A percentile compares a stretch with the other conserved stretches of the same genome.
Evolutionary conservation across 768 basidiomycete genomes (phyloP).

Genomic region (Leccinum incarnatum): DNA sequence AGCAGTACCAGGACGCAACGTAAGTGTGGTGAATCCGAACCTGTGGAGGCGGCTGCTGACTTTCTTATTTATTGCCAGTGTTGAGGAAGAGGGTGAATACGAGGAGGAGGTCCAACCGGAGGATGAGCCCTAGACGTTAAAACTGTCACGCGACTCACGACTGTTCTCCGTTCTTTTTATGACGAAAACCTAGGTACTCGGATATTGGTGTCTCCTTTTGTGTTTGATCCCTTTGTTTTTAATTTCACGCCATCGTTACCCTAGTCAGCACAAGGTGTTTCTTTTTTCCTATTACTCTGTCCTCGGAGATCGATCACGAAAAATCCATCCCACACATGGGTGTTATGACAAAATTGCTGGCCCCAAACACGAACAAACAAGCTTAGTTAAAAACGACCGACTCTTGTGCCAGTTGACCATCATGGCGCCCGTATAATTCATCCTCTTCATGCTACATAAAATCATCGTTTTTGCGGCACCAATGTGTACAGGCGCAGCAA

Average conservation of each 20-base stretch:
- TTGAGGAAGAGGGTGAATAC: slow-evolving; percentile 86
- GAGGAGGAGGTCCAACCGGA: slow-evolving; percentile 71
- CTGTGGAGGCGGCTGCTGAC: slow-evolving; percentile 10
- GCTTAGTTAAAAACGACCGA: neutral
- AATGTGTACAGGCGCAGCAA: slow-evolving; percentile 33
- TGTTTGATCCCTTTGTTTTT: slow-evolving; percentile 29
- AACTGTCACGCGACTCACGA: slow-evolving; percentile 18
- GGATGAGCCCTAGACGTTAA: slow-evolving; percentile 50
- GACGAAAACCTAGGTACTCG: slow-evolving; percentile 37
- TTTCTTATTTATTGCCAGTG: slow-evolving; percentile 39
- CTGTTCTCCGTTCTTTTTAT: slow-evolving; percentile 24
- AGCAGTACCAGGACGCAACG: slow-evolving; percentile 95
- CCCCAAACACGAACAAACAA: slow-evolving; percentile 15
- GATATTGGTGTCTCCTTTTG: slow-evolving; percentile 30
- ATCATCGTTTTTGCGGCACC: slow-evolving; percentile 18
- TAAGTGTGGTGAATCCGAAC: slow-evolving; percentile 40
- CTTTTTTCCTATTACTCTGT: slow-evolving; percentile 4
- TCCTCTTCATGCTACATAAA: neutral
- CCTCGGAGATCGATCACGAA: slow-evolving; percentile 5
- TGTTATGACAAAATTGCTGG: neutral
- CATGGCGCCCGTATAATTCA: neutral
- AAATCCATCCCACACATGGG: neutral
- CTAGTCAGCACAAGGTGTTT: slow-evolving; percentile 24
- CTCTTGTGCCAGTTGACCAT: too few species aligned
- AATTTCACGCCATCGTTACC: slow-evolving; percentile 33